A percentile compares a stretch with the other conserved stretches of the same genome.
Conservation (phyloP, 768 basidiomycete genomes). For the Baorangia bicolor region DNA sequence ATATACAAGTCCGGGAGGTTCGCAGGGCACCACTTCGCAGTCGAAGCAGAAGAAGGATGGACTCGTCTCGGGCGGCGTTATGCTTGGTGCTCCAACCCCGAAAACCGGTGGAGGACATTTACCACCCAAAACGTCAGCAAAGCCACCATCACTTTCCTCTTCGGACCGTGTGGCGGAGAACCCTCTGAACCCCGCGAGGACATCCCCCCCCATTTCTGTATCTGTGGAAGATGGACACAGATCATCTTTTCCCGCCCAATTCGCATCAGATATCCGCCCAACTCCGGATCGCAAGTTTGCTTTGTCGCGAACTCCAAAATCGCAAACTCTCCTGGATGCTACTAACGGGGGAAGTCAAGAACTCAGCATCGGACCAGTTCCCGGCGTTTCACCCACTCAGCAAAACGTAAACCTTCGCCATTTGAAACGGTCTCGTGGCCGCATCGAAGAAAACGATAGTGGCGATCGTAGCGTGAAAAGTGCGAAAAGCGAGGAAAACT, state of each 20-base stretch:
- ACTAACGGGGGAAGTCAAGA: constrained; percentile 9
- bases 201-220: constrained; percentile 7
- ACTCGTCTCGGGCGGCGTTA: constrained; percentile 20
- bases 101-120: background rate
- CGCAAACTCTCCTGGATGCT: constrained; percentile 23
- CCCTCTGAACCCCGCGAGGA: background rate
- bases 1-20: background rate
- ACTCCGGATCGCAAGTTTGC: constrained; percentile 9
- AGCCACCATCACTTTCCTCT: background rate
- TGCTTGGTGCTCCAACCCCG: constrained; percentile 6
- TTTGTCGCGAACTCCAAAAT: constrained; percentile 22
- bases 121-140: background rate
- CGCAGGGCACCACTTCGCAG: background rate
- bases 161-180: background rate
- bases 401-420: constrained; percentile 32
- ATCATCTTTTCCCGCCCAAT: constrained; percentile 6
- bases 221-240: constrained; percentile 13
- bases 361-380: constrained; percentile 22
- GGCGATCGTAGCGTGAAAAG: constrained; percentile 30
- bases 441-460: constrained; percentile 25
- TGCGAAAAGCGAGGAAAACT: constrained; percentile 23
- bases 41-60: constrained; percentile 3
- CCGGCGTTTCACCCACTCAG: constrained; percentile 25
- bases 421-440: constrained; percentile 26
- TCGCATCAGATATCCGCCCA: constrained; percentile 9